Evolutionary conservation across 2,329 filamentous ascomycete species (phyloP), one percentile per base, ranked within the genome.

Genomic region (Lojkania enalia): DNA sequence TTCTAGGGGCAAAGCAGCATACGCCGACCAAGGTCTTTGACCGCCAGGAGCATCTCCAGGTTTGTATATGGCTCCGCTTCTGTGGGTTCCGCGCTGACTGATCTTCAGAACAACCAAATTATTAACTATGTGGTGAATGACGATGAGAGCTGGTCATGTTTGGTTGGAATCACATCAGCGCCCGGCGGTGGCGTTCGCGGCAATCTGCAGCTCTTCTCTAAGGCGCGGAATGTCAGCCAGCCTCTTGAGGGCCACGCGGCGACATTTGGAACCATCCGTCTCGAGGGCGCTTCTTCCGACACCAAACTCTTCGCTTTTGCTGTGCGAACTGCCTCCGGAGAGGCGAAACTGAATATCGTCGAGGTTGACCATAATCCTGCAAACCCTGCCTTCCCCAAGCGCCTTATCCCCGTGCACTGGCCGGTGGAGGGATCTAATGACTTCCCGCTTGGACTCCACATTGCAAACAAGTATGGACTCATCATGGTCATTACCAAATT

Each of bases 401-500:
- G 95, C 77, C 88, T 90, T 13, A 91, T 99, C 46, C 94, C 97
- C 67, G 90, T 99, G 49, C 97, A 94, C 77, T 99, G 97, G 80
- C 94, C 94, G 1, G 83, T 89, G 35, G 94, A 99, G 74, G 94
- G 94, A 9, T 87, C 86, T 53, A 96, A 94, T 71, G 94, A 99
- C 70, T 99, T 99, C 77, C 94, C 95, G 2, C 94, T 99, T 44
- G 91, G 92, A 14, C 94, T 99, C 76, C 95, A 99, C 74, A 86
- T 99, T 35, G 97, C 94, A 3, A 85, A 90, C 64, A 95, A 94
- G 74, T 99, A 99, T 73, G 92, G 91, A 64, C 85, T 99, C 67
- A 86, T 99, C 64, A 96, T 96, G 74, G 84, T 99, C 63, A 90
- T 99, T 52, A 99, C 94, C 45, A 99, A 99, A 73, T 99, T 96